These are phyloP conservation scores for Hanseniaspora thailandica DNA, from an alignment of 805 yeast species.

Conservation along the genomic window DNA sequence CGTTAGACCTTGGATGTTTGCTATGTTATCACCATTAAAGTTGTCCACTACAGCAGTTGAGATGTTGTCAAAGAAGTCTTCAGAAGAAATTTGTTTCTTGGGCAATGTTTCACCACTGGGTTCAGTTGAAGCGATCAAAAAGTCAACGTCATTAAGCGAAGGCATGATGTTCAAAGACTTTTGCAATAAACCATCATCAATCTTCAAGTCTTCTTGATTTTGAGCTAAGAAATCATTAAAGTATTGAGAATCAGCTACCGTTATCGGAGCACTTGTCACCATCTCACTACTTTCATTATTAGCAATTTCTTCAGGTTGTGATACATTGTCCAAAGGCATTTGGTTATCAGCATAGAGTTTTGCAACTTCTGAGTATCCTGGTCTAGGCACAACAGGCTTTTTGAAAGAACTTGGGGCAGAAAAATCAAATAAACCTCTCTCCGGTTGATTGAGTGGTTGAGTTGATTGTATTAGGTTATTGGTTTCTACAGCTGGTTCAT, in stretches of 20 bases:
- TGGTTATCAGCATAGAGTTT: neutral
- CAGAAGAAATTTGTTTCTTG: too few species aligned
- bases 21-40: neutral
- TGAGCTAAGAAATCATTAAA: neutral
- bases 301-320: neutral
- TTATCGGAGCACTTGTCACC: neutral
- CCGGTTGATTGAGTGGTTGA: neutral
- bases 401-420: neutral
- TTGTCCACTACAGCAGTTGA: neutral
- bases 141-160: neutral
- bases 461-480: neutral
- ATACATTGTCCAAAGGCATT: neutral
- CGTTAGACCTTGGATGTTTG: neutral
- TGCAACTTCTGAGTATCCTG: neutral
- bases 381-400: neutral
- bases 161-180: neutral
- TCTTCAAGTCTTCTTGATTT: neutral
- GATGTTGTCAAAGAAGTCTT: neutral
- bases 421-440: neutral
- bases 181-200: neutral
- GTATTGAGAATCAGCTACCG: neutral
- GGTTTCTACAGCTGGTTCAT: too few species aligned
- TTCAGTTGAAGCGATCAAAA: neutral
- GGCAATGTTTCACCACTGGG: too few species aligned
- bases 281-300: neutral